Conservation (phyloP, 176 grass and related monocot genomes). For the Saccharum officinarum region DNA sequence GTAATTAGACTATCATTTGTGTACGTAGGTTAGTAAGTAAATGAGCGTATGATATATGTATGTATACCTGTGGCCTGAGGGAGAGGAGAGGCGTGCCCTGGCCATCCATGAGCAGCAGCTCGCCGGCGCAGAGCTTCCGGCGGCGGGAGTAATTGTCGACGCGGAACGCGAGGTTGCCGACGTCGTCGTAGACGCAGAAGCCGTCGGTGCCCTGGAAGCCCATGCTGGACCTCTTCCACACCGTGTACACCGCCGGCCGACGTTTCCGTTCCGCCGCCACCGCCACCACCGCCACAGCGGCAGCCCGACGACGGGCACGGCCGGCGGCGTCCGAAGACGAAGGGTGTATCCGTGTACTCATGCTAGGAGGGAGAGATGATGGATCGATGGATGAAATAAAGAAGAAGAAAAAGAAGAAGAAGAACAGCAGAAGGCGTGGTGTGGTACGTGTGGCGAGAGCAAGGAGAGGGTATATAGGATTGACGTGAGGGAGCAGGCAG, state of each 20-base stretch:
- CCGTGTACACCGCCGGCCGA: conserved; percentile 31
- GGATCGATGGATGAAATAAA: not conserved
- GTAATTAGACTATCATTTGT: not conserved
- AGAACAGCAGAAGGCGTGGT: not conserved
- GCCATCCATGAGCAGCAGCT: conserved; percentile 86
- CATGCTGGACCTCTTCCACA: conserved; percentile 98
- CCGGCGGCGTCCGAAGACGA: not conserved
- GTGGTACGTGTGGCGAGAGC: not conserved
- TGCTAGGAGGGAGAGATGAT: not conserved
- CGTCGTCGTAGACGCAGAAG: conserved; percentile 80
- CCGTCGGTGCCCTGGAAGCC: conserved; percentile 92
- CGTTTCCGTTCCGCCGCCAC: not conserved
- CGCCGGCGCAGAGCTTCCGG: conserved; percentile 58
- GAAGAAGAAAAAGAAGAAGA: too few relatives aligned
- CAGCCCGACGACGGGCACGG: not conserved
- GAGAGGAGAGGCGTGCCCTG: conserved; percentile 52
- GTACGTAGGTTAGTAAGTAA: not conserved
- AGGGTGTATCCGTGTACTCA: not conserved
- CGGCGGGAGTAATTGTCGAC: conserved; percentile 85
- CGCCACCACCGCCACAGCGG: not conserved
- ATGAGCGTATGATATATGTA: not conserved
- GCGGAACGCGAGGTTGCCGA: conserved; percentile 64
- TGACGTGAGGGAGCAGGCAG: not conserved
- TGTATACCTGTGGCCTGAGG: conserved; percentile 63
- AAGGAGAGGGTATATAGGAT: not conserved